Percentiles rank a stretch among this genome's conserved stretches.
Evolutionary conservation across 768 basidiomycete genomes (phyloP).

Genomic region (Tubosaeta brunneosetosa): DNA sequence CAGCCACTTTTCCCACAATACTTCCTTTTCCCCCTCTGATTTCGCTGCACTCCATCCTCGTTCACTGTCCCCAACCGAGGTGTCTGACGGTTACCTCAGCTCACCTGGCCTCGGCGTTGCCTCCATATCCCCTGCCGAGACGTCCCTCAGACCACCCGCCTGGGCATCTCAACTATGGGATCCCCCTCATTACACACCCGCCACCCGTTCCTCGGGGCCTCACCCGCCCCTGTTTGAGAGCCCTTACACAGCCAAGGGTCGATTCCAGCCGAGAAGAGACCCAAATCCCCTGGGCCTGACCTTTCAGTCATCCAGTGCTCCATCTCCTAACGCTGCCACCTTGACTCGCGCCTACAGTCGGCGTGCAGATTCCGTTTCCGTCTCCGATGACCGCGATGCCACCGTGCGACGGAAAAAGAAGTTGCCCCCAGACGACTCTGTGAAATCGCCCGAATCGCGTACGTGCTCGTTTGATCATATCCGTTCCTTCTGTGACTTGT

Average conservation of each 20-base stretch:
- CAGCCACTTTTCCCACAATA: conserved; percentile 47
- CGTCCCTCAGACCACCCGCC: conserved; percentile 50
- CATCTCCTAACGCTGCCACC: conserved; percentile 46
- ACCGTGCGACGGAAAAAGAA: conserved; percentile 65
- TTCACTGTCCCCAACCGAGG: conserved; percentile 55
- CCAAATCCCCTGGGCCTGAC: conserved; percentile 44
- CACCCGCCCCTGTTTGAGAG: conserved; percentile 45
- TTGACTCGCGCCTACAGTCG: conserved; percentile 60
- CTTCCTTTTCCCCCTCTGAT: conserved; percentile 49
- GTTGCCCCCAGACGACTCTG: conserved; percentile 28
- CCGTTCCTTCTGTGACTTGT: conserved; percentile 24
- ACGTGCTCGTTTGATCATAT: conserved; percentile 34
- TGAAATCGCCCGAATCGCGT: conserved; percentile 44
- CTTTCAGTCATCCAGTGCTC: conserved; percentile 72
- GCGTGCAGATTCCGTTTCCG: conserved; percentile 60
- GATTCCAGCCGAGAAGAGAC: conserved; percentile 38
- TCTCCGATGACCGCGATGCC: conserved; percentile 61
- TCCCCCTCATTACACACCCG: conserved; percentile 40
- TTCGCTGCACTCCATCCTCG: conserved; percentile 59
- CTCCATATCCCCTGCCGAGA: conserved; percentile 61
- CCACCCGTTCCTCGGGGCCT: conserved; percentile 41
- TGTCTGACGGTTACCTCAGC: conserved; percentile 44
- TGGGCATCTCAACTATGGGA: conserved; percentile 72
- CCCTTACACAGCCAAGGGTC: conserved; percentile 38
- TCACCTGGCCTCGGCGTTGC: conserved; percentile 41